These are phyloP conservation scores for Suhomyces faveliae DNA, from an alignment of 805 yeast genomes.

Conservation along the genomic window DNA sequence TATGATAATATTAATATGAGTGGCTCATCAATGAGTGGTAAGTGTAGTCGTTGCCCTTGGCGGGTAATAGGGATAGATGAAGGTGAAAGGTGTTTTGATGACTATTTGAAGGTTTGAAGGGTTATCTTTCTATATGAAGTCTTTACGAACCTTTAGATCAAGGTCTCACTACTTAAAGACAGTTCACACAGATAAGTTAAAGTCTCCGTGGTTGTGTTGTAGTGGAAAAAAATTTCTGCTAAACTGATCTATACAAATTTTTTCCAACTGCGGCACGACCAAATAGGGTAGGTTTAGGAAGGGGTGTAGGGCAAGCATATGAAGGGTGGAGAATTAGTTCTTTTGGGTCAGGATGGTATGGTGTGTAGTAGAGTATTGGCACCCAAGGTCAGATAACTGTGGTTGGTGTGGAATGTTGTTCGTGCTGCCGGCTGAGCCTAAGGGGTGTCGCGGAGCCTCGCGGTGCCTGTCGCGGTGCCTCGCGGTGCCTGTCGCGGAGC, in stretches of 20 bases:
- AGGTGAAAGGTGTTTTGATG: too few relatives aligned
- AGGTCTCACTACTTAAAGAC: neutral
- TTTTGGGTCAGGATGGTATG: too few relatives aligned
- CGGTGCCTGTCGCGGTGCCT: neutral
- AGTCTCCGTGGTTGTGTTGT: neutral
- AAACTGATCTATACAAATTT: neutral
- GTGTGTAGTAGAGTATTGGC: too few relatives aligned
- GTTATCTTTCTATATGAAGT: too few relatives aligned
- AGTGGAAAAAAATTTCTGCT: conserved; percentile 3
- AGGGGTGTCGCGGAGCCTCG: neutral
- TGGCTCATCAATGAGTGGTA: neutral
- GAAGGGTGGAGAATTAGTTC: too few relatives aligned
- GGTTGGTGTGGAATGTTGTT: too few relatives aligned
- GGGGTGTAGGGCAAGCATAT: neutral
- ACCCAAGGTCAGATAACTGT: too few relatives aligned
- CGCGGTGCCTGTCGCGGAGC: neutral
- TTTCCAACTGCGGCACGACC: conserved; percentile 6
- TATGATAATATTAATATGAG: too few relatives aligned
- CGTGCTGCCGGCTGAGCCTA: neutral
- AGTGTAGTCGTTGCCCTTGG: too few relatives aligned
- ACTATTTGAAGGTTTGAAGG: too few relatives aligned
- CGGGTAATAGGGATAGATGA: too few relatives aligned
- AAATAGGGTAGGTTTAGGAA: neutral
- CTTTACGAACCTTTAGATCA: neutral
- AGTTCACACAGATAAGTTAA: neutral